Conservation (phyloP, 768 basidiomycete species). For the Albatrellus ellisii region DNA sequence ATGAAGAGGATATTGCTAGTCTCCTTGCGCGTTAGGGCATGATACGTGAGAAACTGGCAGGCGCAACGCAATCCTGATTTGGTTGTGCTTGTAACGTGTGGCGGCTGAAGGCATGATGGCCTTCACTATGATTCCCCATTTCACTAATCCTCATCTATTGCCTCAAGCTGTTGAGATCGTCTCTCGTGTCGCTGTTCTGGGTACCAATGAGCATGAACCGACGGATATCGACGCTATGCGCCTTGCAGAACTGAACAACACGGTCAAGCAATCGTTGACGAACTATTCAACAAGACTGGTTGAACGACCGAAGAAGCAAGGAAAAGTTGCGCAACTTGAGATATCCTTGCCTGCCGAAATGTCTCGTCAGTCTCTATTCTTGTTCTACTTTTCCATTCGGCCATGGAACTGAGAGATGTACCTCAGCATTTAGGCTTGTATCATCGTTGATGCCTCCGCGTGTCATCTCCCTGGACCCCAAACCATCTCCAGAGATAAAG, state of each 20-base stretch:
- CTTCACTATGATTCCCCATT: slow-evolving; percentile 2
- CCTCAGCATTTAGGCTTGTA: slow-evolving; percentile 10
- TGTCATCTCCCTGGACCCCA: slow-evolving; percentile 7
- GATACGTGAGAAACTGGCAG: too few species aligned
- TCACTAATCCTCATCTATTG: slow-evolving; percentile 4
- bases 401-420: neutral
- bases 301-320: slow-evolving; percentile 4
- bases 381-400: neutral
- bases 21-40: too few species aligned
- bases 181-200: slow-evolving; percentile 5
- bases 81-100: too few species aligned
- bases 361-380: neutral
- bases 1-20: too few species aligned
- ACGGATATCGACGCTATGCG: neutral
- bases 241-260: slow-evolving; percentile 3
- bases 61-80: too few species aligned
- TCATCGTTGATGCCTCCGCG: slow-evolving; percentile 3
- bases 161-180: neutral
- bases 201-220: neutral
- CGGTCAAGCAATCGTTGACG: slow-evolving; percentile 1
- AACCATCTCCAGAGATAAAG: slow-evolving; percentile 5
- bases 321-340: neutral
- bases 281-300: neutral
- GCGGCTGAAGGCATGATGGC: too few species aligned
- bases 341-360: neutral